Evolutionary conservation across 306 rosid species (phyloP).

Genomic region (Glycine tomentella): DNA sequence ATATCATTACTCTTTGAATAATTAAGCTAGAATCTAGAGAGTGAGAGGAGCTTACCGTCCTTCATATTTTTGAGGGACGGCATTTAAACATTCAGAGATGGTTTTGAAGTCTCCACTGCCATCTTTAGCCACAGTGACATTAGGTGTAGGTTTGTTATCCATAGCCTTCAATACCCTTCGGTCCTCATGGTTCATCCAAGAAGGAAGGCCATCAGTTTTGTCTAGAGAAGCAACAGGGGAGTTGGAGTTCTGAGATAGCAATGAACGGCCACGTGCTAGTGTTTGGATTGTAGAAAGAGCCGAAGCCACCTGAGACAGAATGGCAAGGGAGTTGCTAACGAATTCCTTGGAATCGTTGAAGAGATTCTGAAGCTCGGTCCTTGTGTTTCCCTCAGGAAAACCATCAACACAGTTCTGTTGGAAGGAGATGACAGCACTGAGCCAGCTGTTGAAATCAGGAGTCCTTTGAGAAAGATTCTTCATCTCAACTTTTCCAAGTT

Average conservation of each 20-base stretch:
- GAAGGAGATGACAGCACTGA: conserved; percentile 86
- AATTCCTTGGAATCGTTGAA: conserved; percentile 56
- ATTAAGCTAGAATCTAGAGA: neutral
- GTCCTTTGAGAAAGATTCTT: conserved; percentile 38
- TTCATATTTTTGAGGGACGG: conserved; percentile 59
- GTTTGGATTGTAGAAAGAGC: conserved; percentile 47
- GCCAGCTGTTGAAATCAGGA: conserved; percentile 75
- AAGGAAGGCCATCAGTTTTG: conserved; percentile 56
- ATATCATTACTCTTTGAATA: too few species aligned
- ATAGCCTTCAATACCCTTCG: conserved; percentile 69
- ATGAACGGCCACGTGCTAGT: conserved; percentile 44
- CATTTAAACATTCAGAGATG: conserved; percentile 65
- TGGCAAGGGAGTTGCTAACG: conserved; percentile 82
- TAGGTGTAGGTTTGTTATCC: conserved; percentile 64
- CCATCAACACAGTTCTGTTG: conserved; percentile 82
- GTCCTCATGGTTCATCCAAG: conserved; percentile 63
- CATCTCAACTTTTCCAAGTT: neutral
- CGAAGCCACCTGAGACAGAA: conserved; percentile 53
- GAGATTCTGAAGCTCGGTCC: conserved; percentile 49
- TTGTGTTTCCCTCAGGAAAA: conserved; percentile 65
- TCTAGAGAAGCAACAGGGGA: conserved; percentile 35
- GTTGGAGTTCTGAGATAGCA: conserved; percentile 12
- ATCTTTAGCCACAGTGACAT: conserved; percentile 78
- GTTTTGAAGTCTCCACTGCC: conserved; percentile 78
- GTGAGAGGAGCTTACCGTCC: conserved; percentile 65